Evolutionary conservation across 805 yeast species (phyloP).

Genomic region (Hanseniaspora valbyensis): DNA sequence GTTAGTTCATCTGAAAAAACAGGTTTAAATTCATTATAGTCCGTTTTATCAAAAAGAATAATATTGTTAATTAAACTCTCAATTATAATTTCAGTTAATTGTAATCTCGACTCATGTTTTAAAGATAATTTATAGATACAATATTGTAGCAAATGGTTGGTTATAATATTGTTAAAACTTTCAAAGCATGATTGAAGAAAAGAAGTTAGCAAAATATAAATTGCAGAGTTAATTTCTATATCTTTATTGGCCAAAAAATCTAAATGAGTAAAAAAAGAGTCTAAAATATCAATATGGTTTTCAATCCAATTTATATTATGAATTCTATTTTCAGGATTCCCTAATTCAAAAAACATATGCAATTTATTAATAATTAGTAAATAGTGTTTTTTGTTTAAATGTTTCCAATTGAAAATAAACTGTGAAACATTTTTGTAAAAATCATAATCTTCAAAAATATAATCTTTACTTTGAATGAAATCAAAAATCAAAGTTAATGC

Average conservation of each 20-base stretch:
- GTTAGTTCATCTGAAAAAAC: neutral
- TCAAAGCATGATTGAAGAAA: neutral
- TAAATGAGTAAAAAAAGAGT: neutral
- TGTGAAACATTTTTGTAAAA: neutral
- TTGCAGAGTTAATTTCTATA: neutral
- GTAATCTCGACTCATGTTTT: neutral
- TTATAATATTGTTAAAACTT: neutral
- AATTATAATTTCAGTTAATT: neutral
- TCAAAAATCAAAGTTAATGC: neutral
- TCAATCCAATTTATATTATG: slow-evolving; percentile 4
- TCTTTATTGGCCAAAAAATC: neutral
- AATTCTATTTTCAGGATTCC: too few relatives aligned
- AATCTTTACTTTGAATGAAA: neutral
- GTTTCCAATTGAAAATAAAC: neutral
- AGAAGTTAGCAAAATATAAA: neutral
- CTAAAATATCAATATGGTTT: slow-evolving; percentile 3
- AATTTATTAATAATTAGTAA: neutral
- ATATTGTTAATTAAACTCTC: neutral
- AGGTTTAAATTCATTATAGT: neutral
- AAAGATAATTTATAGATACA: neutral
- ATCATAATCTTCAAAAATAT: neutral
- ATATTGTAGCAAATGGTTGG: slow-evolving; percentile 4
- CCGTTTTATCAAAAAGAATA: neutral
- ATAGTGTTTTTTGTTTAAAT: neutral
- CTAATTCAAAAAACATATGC: neutral